phyloP scores from a whole-genome alignment of 2,329 filamentous ascomycete genomes.

The Sordariomycetes sp. region DNA sequence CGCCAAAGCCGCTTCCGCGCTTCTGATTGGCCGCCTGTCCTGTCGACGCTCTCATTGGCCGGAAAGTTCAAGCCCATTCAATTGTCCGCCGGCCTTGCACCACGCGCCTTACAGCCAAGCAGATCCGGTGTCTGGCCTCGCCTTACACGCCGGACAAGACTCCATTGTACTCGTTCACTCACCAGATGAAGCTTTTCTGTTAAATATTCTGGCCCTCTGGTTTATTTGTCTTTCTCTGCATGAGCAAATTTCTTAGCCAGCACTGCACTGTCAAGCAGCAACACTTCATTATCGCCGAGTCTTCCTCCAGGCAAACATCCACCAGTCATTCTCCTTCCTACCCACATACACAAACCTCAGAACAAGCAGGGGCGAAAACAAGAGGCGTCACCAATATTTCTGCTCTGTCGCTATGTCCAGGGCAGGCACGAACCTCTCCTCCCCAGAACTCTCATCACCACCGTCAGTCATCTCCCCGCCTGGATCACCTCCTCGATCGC shows the following conservation, averaged over 20 bases:
- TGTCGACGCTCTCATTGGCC: not conserved
- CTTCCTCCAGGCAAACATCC: conserved; percentile 4
- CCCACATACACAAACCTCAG: not conserved
- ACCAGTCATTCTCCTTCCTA: conserved; percentile 17
- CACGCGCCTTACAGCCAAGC: not conserved
- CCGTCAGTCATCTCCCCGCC: conserved; percentile 39
- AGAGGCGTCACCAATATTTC: not conserved
- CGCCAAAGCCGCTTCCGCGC: conserved; percentile 4
- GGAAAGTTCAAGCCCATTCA: not conserved
- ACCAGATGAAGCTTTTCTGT: not conserved
- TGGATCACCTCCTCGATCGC: conserved; percentile 29
- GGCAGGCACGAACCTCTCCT: conserved; percentile 32
- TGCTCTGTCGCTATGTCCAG: not conserved
- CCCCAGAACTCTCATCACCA: conserved; percentile 39
- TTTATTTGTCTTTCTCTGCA: not conserved
- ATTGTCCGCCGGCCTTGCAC: not conserved
- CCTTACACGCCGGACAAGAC: conserved; percentile 5
- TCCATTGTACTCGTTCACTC: not conserved
- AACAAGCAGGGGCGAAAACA: not conserved
- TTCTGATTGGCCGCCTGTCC: not conserved
- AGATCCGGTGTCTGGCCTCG: not conserved
- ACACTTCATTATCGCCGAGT: conserved; percentile 7
- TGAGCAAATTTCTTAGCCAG: not conserved
- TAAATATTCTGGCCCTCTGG: not conserved
- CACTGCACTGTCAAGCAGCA: not conserved